phyloP scores from a whole-genome alignment of 176 grass and related monocot genomes.

The Carex littledalei region DNA sequence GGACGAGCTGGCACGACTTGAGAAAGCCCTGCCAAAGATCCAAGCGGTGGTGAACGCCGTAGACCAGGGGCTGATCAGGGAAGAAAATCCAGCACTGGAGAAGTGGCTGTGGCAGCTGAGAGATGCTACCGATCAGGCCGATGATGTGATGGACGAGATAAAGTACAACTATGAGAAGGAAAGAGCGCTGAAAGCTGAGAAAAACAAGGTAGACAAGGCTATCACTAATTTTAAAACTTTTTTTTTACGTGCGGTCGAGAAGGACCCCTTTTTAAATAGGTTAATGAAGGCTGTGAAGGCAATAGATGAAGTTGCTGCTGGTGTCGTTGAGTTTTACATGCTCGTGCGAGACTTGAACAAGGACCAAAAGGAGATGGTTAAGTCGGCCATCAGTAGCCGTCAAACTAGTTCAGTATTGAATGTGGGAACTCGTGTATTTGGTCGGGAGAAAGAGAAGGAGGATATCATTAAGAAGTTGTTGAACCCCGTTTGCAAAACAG shows the following conservation, averaged over 20 bases:
- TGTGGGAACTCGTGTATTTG: too few relatives aligned
- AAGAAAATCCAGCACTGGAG: not conserved
- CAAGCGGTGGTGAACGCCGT: not conserved
- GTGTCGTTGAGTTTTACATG: too few relatives aligned
- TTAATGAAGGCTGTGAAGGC: too few relatives aligned
- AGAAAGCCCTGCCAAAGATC: conserved; percentile 1
- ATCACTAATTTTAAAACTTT: not conserved
- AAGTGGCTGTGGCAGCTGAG: too few relatives aligned
- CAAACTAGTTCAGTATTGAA: too few relatives aligned
- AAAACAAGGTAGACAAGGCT: not conserved
- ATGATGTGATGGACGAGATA: not conserved
- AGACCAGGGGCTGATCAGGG: not conserved
- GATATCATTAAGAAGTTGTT: too few relatives aligned
- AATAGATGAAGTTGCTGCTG: too few relatives aligned
- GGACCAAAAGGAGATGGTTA: too few relatives aligned
- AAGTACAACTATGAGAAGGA: not conserved
- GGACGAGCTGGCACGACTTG: not conserved
- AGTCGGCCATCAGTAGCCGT: too few relatives aligned
- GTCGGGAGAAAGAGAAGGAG: too few relatives aligned
- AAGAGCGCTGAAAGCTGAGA: not conserved
- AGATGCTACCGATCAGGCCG: not conserved
- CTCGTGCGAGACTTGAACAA: too few relatives aligned
- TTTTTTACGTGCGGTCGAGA: not conserved
- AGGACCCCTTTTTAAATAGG: not conserved
- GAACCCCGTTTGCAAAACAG: too few relatives aligned